These are phyloP conservation scores for Stropharia rugosoannulata DNA, from an alignment of 768 basidiomycete species.

Conservation along the genomic window DNA sequence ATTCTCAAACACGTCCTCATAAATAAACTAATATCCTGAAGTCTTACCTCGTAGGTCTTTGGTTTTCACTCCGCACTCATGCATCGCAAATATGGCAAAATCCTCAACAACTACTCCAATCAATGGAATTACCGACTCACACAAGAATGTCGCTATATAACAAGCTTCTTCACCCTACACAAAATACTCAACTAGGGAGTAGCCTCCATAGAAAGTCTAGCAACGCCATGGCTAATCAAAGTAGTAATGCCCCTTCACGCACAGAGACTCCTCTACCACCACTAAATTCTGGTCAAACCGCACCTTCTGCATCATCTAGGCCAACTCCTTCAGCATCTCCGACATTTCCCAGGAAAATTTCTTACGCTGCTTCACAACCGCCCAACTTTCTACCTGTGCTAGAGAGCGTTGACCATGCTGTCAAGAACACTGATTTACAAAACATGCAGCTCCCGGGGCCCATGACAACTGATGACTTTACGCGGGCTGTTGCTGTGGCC, in stretches of 20 bases:
- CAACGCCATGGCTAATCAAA: slow-evolving; percentile 27
- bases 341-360: slow-evolving; percentile 46
- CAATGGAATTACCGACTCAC: slow-evolving; percentile 55
- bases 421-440: slow-evolving; percentile 57
- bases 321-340: slow-evolving; percentile 37
- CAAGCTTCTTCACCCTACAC: slow-evolving; percentile 42
- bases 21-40: slow-evolving; percentile 27
- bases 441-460: slow-evolving; percentile 58
- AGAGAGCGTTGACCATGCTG: slow-evolving; percentile 76
- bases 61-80: slow-evolving; percentile 98
- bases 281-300: slow-evolving; percentile 18
- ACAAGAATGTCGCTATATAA: slow-evolving; percentile 68
- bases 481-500: slow-evolving; percentile 89
- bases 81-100: slow-evolving; percentile 99
- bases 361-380: slow-evolving; percentile 46
- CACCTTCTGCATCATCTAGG: neutral
- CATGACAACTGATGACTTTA: slow-evolving; percentile 86
- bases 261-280: slow-evolving; percentile 36
- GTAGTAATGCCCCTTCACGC: slow-evolving; percentile 33
- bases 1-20: neutral
- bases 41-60: slow-evolving; percentile 96
- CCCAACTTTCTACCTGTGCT: slow-evolving; percentile 59
- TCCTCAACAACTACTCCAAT: slow-evolving; percentile 78
- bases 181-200: slow-evolving; percentile 23
- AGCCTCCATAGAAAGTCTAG: slow-evolving; percentile 48